Conservation (phyloP, 768 basidiomycete genomes). For the Lentinula sp. region DNA sequence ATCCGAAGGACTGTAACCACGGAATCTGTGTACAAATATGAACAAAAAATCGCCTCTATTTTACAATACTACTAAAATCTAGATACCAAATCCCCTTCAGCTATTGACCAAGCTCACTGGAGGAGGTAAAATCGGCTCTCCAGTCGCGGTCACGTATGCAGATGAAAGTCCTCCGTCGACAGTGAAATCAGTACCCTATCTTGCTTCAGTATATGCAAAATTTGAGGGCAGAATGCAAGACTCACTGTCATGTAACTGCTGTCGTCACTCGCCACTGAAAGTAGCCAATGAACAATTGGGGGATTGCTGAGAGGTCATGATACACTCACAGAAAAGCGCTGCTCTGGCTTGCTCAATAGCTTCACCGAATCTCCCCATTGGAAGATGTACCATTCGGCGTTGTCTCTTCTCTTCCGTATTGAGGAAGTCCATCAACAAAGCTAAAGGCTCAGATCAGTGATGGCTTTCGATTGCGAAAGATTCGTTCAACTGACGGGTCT, state of each 20-base stretch:
- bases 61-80: neutral
- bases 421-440: conserved; percentile 97
- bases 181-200: conserved; percentile 83
- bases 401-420: conserved; percentile 94
- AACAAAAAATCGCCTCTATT: neutral
- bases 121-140: conserved; percentile 66
- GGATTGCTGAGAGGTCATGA: neutral
- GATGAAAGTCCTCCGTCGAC: conserved; percentile 93
- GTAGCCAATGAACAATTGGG: neutral
- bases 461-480: conserved; percentile 1
- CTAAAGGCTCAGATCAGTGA: conserved; percentile 32
- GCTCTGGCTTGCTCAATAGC: conserved; percentile 92
- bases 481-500: conserved; percentile 64
- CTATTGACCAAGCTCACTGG: conserved; percentile 54
- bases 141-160: conserved; percentile 87
- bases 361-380: conserved; percentile 97
- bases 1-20: no score
- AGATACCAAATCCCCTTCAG: neutral
- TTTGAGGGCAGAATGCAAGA: conserved; percentile 6
- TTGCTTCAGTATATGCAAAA: neutral
- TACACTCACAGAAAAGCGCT: conserved; percentile 81
- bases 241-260: conserved; percentile 92
- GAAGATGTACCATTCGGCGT: conserved; percentile 83
- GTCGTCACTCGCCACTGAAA: conserved; percentile 83
- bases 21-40: neutral